These are phyloP conservation scores for Santalum album DNA, from an alignment of 164 flowering plant species.

Conservation along the genomic window DNA sequence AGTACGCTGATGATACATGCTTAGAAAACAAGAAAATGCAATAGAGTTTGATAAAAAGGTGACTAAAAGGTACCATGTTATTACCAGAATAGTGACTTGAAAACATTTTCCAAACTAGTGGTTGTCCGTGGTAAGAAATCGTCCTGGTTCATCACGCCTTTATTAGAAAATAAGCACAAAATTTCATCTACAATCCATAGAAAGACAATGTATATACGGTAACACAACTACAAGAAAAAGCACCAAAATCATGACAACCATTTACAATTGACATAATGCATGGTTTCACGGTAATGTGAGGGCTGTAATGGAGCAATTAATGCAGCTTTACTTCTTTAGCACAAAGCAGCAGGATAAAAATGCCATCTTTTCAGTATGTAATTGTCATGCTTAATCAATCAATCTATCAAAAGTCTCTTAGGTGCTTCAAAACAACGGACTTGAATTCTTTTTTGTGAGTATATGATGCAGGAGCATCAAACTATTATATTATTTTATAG, in stretches of 20 bases:
- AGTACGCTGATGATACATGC: too few relatives aligned
- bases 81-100: conserved; percentile 92
- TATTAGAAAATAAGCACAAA: neutral
- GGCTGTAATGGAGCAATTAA: too few relatives aligned
- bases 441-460: neutral
- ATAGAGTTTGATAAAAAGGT: conserved; percentile 9
- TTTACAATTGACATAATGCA: too few relatives aligned
- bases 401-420: neutral
- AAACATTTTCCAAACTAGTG: conserved; percentile 83
- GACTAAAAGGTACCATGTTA: neutral
- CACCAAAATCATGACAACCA: too few relatives aligned
- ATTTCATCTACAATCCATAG: neutral
- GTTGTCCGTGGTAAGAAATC: conserved; percentile 96
- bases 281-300: too few relatives aligned
- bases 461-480: too few relatives aligned
- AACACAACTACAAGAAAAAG: too few relatives aligned
- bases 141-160: conserved; percentile 49
- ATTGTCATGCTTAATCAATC: neutral
- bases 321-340: too few relatives aligned
- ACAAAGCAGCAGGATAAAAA: too few relatives aligned
- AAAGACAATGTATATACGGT: neutral
- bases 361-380: neutral
- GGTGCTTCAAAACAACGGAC: neutral
- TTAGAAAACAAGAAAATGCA: neutral
- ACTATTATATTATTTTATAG: too few relatives aligned